Evolutionary conservation across 257 asterid genomes (phyloP).

Genomic region (Scutellaria galericulata): DNA sequence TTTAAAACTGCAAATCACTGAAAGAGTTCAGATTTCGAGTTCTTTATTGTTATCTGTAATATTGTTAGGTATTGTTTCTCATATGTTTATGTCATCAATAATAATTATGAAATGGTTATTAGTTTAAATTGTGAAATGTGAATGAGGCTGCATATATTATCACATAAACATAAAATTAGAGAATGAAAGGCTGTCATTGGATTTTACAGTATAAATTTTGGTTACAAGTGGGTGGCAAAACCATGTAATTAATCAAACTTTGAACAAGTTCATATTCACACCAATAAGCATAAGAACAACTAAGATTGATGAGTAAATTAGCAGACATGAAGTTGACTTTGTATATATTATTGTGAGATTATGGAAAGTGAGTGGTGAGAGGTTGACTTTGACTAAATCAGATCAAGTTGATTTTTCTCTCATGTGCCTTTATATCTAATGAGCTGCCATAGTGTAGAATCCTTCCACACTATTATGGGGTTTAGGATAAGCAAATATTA

Average conservation of each 20-base stretch:
- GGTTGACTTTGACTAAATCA: constrained; percentile 22
- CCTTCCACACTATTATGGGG: no score
- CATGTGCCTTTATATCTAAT: no score
- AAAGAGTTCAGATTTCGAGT: no score
- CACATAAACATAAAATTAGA: background rate
- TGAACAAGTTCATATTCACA: background rate
- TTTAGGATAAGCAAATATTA: no score
- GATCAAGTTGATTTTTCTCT: background rate
- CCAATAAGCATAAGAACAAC: no score
- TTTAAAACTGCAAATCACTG: background rate
- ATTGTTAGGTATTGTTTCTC: background rate
- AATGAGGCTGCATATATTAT: no score
- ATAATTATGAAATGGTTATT: no score
- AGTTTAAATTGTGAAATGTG: no score
- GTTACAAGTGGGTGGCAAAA: background rate
- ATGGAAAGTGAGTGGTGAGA: constrained; percentile 16
- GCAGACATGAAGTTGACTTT: constrained; percentile 12
- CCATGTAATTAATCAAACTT: background rate
- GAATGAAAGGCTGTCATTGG: background rate
- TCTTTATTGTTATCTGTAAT: background rate
- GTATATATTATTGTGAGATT: background rate
- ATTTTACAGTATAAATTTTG: background rate
- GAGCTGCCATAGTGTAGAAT: no score
- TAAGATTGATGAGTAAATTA: background rate
- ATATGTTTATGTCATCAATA: background rate